Evolutionary conservation across 225 moss, liverwort and hornwort species (phyloP).

Genomic region (Anthoceros angustus): DNA sequence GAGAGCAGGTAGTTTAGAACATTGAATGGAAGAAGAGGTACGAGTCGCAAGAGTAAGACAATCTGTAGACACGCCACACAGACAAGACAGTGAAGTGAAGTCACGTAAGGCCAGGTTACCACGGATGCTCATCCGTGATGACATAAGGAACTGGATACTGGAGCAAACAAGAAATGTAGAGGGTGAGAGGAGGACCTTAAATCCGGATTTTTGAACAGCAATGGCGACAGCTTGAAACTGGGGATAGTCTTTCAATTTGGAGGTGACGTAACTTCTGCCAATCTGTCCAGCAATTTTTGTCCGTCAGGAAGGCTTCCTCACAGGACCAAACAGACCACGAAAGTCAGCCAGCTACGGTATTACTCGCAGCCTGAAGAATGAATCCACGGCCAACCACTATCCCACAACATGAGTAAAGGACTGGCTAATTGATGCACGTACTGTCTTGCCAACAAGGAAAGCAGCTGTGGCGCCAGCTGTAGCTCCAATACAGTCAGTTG

Average conservation of each 20-base stretch:
- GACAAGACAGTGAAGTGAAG: neutral
- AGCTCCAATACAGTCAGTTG: slow-evolving; percentile 79
- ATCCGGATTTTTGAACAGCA: slow-evolving; percentile 85
- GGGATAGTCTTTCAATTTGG: slow-evolving; percentile 85
- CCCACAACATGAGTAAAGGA: neutral
- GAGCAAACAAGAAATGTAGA: neutral
- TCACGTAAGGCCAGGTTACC: neutral
- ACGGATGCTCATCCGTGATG: too few relatives aligned
- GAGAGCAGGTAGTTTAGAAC: slow-evolving; percentile 80
- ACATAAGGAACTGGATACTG: neutral
- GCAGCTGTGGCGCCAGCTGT: slow-evolving; percentile 83
- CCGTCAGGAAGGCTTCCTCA: neutral
- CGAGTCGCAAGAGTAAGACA: slow-evolving; percentile 75
- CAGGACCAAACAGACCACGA: too few relatives aligned
- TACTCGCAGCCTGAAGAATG: neutral
- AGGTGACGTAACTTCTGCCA: slow-evolving; percentile 71
- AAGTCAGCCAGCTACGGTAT: neutral
- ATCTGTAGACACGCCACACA: slow-evolving; percentile 33
- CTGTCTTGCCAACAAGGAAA: slow-evolving; percentile 84
- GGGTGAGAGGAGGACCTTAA: slow-evolving; percentile 35
- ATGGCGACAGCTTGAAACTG: slow-evolving; percentile 79
- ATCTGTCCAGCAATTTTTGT: slow-evolving; percentile 24
- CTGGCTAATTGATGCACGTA: slow-evolving; percentile 17
- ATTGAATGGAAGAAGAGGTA: slow-evolving; percentile 80
- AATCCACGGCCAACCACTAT: neutral